phyloP scores from a whole-genome alignment of 108 stramenopile genomes.

The Seminavis robusta region DNA sequence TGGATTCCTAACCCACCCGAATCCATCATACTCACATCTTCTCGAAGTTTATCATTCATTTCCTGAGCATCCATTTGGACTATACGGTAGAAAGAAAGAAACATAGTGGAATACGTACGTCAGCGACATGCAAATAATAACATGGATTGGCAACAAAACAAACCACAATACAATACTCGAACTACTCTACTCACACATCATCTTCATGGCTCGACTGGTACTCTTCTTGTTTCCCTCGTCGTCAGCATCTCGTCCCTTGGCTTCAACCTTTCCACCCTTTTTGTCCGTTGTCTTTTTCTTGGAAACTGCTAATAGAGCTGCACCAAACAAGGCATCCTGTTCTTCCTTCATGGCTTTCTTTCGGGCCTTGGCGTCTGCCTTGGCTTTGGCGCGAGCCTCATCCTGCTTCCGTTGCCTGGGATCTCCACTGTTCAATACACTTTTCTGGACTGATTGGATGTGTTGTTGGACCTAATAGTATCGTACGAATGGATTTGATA shows the following conservation, averaged over 20 bases:
- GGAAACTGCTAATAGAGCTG: slow-evolving; percentile 68
- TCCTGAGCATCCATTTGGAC: slow-evolving; percentile 84
- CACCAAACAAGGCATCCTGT: slow-evolving; percentile 81
- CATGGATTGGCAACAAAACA: too few species aligned
- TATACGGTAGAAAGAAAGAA: background rate
- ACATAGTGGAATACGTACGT: background rate
- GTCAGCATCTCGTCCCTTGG: slow-evolving; percentile 74
- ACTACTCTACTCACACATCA: too few species aligned
- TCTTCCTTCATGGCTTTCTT: slow-evolving; percentile 83
- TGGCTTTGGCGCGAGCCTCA: slow-evolving; percentile 62
- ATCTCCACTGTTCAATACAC: slow-evolving; percentile 71
- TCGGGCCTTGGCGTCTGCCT: slow-evolving; percentile 53
- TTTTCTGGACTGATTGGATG: slow-evolving; percentile 43
- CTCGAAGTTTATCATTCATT: slow-evolving; percentile 77
- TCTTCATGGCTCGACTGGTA: slow-evolving; percentile 72
- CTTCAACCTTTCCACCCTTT: slow-evolving; percentile 67
- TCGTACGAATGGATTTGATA: too few species aligned
- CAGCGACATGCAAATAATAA: too few species aligned
- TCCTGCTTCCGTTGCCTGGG: slow-evolving; percentile 50
- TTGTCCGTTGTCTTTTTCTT: slow-evolving; percentile 59
- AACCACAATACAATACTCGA: too few species aligned
- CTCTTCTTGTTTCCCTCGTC: slow-evolving; percentile 60
- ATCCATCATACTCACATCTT: slow-evolving; percentile 46
- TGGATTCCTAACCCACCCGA: background rate
- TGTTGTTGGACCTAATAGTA: slow-evolving; percentile 70